Evolutionary conservation across 805 yeast genomes (phyloP), one percentile per base, ranked within the genome.

Genomic region (Lachancea nothofagi): DNA sequence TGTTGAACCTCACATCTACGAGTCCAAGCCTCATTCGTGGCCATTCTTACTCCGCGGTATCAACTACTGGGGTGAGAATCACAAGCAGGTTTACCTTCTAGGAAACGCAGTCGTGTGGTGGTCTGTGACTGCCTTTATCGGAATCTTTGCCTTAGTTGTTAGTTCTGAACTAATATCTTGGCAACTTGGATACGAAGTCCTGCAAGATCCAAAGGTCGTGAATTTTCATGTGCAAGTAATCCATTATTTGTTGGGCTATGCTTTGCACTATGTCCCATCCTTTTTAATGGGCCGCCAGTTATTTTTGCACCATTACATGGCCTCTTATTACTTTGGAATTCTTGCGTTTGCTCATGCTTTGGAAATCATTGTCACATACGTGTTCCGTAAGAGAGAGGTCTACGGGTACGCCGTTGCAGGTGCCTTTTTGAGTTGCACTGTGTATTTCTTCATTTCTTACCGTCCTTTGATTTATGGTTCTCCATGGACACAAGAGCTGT

Each of bases 261-360:
- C 59, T 7, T 45, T 81, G 27, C 95, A 86, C 61, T 81, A 75
- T 57, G 57, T 71, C 40, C 94, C 95, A 49, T 83, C 85, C 38
- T 80, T 75, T 64, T 67, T 89, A 43, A 89, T 89, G 97, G 88
- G 80, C 18, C 79, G 97, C 66, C 97, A 89, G 66, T 65, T 89
- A 64, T 89, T 90, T 69, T 69, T 89, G 59, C 97, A 89, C 63
- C 97, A 89, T 64, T 90, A 90, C 62, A 66, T 93, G 50, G 97
- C 96, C 41, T 86, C 97, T 2, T 74, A 86, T 38, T 93, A 87
- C 67, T 93, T 93, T 64, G 93, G 87, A 33, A 70, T 85, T 39
- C 69, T 86, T 47, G 85, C 82, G 2, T 66, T 86, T 37, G 84
- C 83, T n/a, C 89, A 83, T 46, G 66, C 72, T 40, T 64, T 79